Evolutionary conservation across 768 basidiomycete genomes (phyloP).

Genomic region (Hemileccinum rubropunctum): DNA sequence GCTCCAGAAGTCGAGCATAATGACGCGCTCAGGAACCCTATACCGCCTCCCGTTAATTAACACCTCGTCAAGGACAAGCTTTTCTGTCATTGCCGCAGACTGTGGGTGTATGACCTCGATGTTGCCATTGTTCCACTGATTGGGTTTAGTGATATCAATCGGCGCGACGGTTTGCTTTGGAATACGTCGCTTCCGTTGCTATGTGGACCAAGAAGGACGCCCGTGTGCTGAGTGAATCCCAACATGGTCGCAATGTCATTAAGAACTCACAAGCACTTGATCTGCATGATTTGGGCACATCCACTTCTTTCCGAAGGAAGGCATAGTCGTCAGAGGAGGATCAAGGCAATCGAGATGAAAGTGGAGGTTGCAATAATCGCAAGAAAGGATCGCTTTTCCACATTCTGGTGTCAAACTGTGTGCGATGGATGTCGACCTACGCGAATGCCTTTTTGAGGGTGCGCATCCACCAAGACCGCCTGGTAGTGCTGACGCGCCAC

Average conservation of each 20-base stretch:
- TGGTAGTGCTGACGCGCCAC: slow-evolving; percentile 77
- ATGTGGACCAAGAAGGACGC: slow-evolving; percentile 13
- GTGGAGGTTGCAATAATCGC: slow-evolving; percentile 91
- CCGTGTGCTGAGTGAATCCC: background rate
- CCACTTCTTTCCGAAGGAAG: slow-evolving; percentile 89
- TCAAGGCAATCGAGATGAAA: slow-evolving; percentile 98
- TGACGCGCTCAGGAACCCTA: slow-evolving; percentile 87
- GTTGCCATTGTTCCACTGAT: slow-evolving; percentile 86
- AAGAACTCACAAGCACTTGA: slow-evolving; percentile 64
- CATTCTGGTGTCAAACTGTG: slow-evolving; percentile 45
- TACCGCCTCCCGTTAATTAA: slow-evolving; percentile 88
- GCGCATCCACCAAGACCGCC: slow-evolving; percentile 48
- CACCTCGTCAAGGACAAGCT: slow-evolving; percentile 73
- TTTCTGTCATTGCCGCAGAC: slow-evolving; percentile 42
- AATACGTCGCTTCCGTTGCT: slow-evolving; percentile 80
- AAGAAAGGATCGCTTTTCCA: slow-evolving; percentile 81
- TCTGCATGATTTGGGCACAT: slow-evolving; percentile 99
- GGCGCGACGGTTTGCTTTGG: slow-evolving; percentile 66
- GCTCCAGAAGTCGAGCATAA: slow-evolving; percentile 95
- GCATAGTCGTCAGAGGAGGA: slow-evolving; percentile 85
- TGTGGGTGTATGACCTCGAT: slow-evolving; percentile 81
- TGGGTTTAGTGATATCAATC: slow-evolving; percentile 72
- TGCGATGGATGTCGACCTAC: slow-evolving; percentile 43
- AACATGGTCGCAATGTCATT: background rate
- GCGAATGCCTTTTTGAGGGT: slow-evolving; percentile 53